Conservation (phyloP, 345 rosid genomes). For the Populus ilicifolia region DNA sequence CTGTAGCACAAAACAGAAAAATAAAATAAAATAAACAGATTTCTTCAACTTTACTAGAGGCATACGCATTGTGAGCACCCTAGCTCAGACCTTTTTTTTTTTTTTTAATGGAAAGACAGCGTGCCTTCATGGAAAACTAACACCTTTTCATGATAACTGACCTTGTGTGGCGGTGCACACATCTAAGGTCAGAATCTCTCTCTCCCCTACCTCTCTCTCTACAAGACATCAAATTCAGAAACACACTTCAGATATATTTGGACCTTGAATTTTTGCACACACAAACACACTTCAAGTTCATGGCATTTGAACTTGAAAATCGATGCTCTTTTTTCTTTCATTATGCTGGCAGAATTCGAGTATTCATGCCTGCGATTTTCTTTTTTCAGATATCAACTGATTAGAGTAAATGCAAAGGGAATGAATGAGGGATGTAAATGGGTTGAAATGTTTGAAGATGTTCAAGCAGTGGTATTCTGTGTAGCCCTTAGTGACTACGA, state of each 20-base stretch:
- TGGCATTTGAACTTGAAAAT: background rate
- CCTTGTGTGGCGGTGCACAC: background rate
- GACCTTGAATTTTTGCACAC: background rate
- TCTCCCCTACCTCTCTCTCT: no score
- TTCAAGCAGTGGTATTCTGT: constrained; percentile 75
- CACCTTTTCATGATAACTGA: background rate
- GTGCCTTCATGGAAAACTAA: background rate
- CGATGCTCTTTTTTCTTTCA: background rate
- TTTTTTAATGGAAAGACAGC: background rate
- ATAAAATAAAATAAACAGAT: background rate
- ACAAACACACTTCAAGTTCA: background rate
- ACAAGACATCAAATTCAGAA: background rate
- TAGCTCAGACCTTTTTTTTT: background rate
- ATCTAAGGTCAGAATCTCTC: no score
- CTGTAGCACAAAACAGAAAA: background rate
- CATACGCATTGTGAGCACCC: background rate
- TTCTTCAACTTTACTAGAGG: background rate
- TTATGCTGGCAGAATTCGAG: background rate
- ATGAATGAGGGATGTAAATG: constrained; percentile 98
- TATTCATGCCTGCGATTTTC: background rate
- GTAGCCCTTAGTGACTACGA: constrained; percentile 84
- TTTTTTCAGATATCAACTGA: constrained; percentile 72
- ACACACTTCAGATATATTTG: background rate
- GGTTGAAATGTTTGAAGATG: constrained; percentile 99
- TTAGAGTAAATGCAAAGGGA: constrained; percentile 85